A percentile compares a stretch with the other conserved stretches of the same genome.
Conservation (phyloP, 495 filamentous ascomycete species). For the Apodospora peruviana region DNA sequence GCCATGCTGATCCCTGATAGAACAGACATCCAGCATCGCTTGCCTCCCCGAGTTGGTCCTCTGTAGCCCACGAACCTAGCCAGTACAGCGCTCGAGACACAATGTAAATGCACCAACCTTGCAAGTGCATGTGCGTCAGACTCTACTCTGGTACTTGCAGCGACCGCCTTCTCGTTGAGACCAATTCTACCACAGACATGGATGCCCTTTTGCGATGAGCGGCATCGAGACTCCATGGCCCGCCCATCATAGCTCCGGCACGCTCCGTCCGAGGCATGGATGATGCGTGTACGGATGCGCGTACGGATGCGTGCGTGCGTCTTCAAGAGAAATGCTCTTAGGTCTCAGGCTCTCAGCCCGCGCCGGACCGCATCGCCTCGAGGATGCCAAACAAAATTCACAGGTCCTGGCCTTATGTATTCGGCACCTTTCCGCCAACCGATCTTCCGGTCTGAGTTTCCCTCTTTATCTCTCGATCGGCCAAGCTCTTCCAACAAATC, state of each 20-base stretch:
- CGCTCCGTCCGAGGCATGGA: not conserved
- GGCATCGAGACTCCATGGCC: not conserved
- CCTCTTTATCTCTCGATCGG: too few species aligned
- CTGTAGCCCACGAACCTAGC: too few species aligned
- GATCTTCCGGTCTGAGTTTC: not conserved
- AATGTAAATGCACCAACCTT: too few species aligned
- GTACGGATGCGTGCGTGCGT: not conserved
- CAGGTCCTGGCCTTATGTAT: not conserved
- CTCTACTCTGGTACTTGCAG: too few species aligned
- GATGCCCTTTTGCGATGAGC: not conserved
- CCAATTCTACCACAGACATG: not conserved
- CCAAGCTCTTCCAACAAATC: too few species aligned
- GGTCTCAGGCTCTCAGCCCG: not conserved
- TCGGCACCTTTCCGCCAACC: not conserved
- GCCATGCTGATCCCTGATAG: conserved; percentile 22
- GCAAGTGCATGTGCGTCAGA: too few species aligned
- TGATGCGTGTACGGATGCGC: not conserved
- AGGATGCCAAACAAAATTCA: too few species aligned
- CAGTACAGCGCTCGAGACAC: too few species aligned
- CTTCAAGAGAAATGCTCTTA: conserved; percentile 3
- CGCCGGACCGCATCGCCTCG: not conserved
- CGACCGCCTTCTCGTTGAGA: too few species aligned
- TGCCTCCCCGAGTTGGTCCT: not conserved
- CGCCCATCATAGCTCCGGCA: not conserved
- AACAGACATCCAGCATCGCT: conserved; percentile 2